Conservation (phyloP, 305 asterid genomes). For the Euphrasia arctica region DNA sequence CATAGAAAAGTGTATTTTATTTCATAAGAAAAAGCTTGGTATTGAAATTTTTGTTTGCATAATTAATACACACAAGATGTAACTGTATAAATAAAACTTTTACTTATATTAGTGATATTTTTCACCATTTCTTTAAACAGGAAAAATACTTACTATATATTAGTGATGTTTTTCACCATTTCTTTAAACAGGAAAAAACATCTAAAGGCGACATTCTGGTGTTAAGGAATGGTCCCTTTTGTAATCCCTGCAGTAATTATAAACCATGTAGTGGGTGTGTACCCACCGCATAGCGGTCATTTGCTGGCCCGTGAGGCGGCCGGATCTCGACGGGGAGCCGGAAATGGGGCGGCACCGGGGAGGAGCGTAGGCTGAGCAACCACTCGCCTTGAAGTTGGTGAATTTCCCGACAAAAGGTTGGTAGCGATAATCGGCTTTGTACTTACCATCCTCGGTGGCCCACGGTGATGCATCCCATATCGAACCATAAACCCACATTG, state of each 20-base stretch:
- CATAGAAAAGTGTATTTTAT: no score
- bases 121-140: neutral
- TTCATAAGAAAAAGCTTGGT: neutral
- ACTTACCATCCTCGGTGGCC: constrained; percentile 91
- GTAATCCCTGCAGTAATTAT: constrained; percentile 67
- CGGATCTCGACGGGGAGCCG: constrained; percentile 59
- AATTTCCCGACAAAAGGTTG: constrained; percentile 83
- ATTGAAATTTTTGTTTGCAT: neutral
- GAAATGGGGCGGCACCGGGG: constrained; percentile 66
- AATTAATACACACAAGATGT: no score
- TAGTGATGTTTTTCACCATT: no score
- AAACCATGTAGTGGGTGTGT: constrained; percentile 56
- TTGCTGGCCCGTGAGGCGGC: constrained; percentile 61
- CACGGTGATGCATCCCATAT: constrained; percentile 96
- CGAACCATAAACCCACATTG: constrained; percentile 95
- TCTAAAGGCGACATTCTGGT: constrained; percentile 71
- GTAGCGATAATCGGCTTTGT: constrained; percentile 67
- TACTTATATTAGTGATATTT: no score
- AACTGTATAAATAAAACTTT: no score
- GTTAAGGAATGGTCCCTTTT: constrained; percentile 84
- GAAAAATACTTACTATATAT: neutral
- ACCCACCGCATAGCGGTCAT: constrained; percentile 67
- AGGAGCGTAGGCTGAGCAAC: constrained; percentile 75
- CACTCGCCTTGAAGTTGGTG: constrained; percentile 60
- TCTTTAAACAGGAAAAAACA: neutral